These are phyloP conservation scores for Lachnellula arida DNA, from an alignment of 2,329 filamentous ascomycete species.

Conservation along the genomic window DNA sequence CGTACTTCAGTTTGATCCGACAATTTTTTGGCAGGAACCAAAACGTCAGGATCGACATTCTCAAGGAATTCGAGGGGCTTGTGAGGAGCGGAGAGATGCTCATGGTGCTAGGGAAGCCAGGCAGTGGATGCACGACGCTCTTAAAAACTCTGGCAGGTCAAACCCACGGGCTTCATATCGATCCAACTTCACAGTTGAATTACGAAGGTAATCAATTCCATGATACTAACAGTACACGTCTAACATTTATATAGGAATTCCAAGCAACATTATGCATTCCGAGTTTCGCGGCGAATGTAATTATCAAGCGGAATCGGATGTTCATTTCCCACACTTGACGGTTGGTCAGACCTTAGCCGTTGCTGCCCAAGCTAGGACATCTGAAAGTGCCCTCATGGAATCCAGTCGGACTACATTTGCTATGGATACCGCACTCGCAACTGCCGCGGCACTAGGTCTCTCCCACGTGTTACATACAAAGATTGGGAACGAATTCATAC, in stretches of 20 bases:
- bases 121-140: slow-evolving; percentile 54
- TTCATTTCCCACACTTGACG: slow-evolving; percentile 68
- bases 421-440: not conserved
- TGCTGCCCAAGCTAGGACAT: slow-evolving; percentile 52
- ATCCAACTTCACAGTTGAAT: slow-evolving; percentile 46
- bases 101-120: slow-evolving; percentile 51
- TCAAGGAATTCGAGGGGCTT: slow-evolving; percentile 57
- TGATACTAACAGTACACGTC: too few species aligned
- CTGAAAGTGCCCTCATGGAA: too few species aligned
- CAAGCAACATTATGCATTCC: slow-evolving; percentile 36
- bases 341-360: slow-evolving; percentile 69
- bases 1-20: not conserved
- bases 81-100: slow-evolving; percentile 59
- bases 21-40: not conserved
- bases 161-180: slow-evolving; percentile 49
- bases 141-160: slow-evolving; percentile 52
- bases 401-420: too few species aligned
- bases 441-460: slow-evolving; percentile 36
- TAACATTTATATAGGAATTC: too few species aligned
- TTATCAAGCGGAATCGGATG: slow-evolving; percentile 61
- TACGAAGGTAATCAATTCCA: too few species aligned
- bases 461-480: slow-evolving; percentile 49
- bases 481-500: slow-evolving; percentile 53
- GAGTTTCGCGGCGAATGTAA: slow-evolving; percentile 48
- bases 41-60: slow-evolving; percentile 37